Percentiles rank a stretch among this genome's conserved stretches.
Conservation (phyloP, 768 basidiomycete genomes). For the Amyloporia xantha region DNA sequence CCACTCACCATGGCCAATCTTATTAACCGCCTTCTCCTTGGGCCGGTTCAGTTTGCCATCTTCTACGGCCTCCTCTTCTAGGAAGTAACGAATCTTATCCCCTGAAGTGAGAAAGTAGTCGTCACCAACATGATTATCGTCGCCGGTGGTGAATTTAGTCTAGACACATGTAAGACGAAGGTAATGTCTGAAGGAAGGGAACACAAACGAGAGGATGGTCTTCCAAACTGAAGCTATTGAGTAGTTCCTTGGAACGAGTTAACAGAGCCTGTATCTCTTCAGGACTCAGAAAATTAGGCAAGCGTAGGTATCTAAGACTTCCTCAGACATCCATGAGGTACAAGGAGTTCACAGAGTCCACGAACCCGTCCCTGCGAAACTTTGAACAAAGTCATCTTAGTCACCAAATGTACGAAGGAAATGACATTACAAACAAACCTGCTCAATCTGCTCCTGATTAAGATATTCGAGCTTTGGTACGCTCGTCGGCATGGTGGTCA, state of each 20-base stretch:
- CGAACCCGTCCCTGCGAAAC: slow-evolving; percentile 60
- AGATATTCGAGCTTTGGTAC: no score
- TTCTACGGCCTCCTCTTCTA: slow-evolving; percentile 84
- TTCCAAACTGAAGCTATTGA: slow-evolving; percentile 71
- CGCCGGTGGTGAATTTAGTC: slow-evolving; percentile 88
- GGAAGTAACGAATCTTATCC: slow-evolving; percentile 92
- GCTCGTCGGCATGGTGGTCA: no score
- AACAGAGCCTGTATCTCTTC: slow-evolving; percentile 58
- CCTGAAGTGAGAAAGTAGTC: slow-evolving; percentile 90
- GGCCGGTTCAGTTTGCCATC: slow-evolving; percentile 64
- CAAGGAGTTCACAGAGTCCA: no score
- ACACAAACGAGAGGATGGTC: slow-evolving; percentile 71
- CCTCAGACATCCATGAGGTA: no score
- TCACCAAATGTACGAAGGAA: no score
- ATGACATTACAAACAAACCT: no score
- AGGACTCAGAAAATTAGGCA: slow-evolving; percentile 65
- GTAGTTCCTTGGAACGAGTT: slow-evolving; percentile 61
- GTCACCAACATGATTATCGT: slow-evolving; percentile 78
- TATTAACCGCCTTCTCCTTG: slow-evolving; percentile 83
- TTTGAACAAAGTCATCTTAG: no score
- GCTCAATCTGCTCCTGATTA: slow-evolving; percentile 48
- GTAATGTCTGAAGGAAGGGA: not conserved
- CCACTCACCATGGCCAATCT: slow-evolving; percentile 78
- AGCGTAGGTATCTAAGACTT: slow-evolving; percentile 59
- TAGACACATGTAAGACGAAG: slow-evolving; percentile 22